Base-by-base conservation (phyloP, 164 flowering plant species). In the Kalanchoe fedtschenkoi region DNA sequence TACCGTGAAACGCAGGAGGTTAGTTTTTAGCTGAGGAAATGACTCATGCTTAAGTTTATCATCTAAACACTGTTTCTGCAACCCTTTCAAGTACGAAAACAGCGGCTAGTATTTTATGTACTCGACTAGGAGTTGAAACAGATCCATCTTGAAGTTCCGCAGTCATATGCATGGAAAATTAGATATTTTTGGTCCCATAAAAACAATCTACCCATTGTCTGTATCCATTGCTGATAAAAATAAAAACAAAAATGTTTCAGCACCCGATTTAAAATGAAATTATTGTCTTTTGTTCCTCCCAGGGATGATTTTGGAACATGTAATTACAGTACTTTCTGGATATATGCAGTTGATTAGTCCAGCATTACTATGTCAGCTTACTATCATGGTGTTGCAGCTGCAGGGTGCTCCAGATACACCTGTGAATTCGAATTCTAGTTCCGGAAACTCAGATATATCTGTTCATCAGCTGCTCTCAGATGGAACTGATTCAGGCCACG, bases 1-100 rank as follows among this genome's bases (percentile, higher is more conserved):
- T 93, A 93, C 73, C 97, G 99, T 58, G 91, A 87, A 70, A 89
- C 90, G 21, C 82, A 78, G 55, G 97, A 90, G 97, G 96, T 95
- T 75, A 44, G 85, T 75, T 69, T 59, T 2, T 26, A 26, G 29
- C 29, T n/a, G n/a, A n/a, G n/a, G n/a, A n/a, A n/a, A n/a, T n/a
- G n/a, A n/a, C n/a, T 4, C 32, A 9, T 46, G 28, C n/a, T 46
- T 15, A 26, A 28, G 2, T 8, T 33, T 35, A 28, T 8, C 32
- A 28, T 44, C 10, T 1, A 33, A 26, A 16, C 21, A 14, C 32
- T 28, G 9, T n/a, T 32, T 32, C 22, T 24, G 24, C 37, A 14
- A 37, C n/a, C 19, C 29, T 1, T 24, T 35, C 0, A n/a, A 60
- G 33, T 26, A 26, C 34, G 38, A 32, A 16, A 11, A 13, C 7